Conservation (phyloP, 192 early-diverging fungal species). For the Phycomyces nitens region DNA sequence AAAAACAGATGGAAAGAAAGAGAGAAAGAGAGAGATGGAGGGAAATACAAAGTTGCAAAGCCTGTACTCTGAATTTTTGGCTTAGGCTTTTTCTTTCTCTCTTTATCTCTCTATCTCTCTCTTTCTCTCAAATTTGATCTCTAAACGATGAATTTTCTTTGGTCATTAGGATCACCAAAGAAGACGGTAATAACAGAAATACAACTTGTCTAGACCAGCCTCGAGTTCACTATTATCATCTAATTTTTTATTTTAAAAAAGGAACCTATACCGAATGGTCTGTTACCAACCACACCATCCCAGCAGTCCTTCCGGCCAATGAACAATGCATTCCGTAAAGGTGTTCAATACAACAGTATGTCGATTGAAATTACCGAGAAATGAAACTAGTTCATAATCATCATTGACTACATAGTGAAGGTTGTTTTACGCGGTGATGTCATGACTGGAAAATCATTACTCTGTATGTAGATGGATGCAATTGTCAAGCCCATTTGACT, state of each 20-base stretch:
- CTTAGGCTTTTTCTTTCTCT: neutral
- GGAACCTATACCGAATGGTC: neutral
- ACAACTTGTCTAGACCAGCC: neutral
- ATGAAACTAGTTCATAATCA: neutral
- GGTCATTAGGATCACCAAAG: slow-evolving; percentile 23
- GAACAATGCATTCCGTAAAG: slow-evolving; percentile 34
- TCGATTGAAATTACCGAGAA: neutral
- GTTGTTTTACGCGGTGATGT: slow-evolving; percentile 57
- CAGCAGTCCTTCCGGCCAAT: slow-evolving; percentile 30
- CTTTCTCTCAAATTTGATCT: neutral
- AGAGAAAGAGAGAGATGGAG: neutral
- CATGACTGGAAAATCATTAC: slow-evolving; percentile 51
- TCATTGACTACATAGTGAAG: slow-evolving; percentile 45
- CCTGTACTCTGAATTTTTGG: neutral
- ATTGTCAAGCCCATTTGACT: too few relatives aligned
- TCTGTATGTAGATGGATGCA: slow-evolving; percentile 45
- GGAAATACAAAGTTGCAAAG: neutral
- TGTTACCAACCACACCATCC: neutral
- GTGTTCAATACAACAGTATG: slow-evolving; percentile 49
- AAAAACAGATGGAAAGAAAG: neutral
- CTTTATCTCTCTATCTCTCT: too few relatives aligned
- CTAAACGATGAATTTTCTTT: slow-evolving; percentile 24
- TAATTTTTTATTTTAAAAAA: neutral
- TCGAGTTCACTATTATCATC: neutral
- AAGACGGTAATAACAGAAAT: slow-evolving; percentile 3